Evolutionary conservation across 805 yeast species (phyloP).

Genomic region (Candida coquimbonensis): DNA sequence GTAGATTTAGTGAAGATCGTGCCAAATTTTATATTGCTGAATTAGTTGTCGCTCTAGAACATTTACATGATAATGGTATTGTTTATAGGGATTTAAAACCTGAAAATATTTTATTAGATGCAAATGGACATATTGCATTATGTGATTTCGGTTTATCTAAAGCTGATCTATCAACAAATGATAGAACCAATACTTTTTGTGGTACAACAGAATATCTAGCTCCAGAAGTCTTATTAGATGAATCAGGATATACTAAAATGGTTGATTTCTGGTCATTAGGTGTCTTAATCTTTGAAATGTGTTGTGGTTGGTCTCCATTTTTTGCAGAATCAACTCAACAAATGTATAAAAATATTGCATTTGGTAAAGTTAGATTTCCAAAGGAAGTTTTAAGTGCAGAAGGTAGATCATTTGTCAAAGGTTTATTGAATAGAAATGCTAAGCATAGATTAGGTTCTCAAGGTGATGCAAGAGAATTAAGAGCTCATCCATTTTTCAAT

Average conservation of each 20-base stretch:
- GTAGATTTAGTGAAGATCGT: slow-evolving; percentile 85
- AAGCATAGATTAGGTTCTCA: slow-evolving; percentile 88
- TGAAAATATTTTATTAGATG: slow-evolving; percentile 90
- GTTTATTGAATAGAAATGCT: slow-evolving; percentile 90
- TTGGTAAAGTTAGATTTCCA: slow-evolving; percentile 96
- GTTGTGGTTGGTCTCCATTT: slow-evolving; percentile 99
- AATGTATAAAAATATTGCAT: slow-evolving; percentile 98
- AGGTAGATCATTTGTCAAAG: slow-evolving; percentile 94
- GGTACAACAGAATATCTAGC: slow-evolving; percentile 98
- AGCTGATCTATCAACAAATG: slow-evolving; percentile 77
- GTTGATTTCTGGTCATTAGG: slow-evolving; percentile 99
- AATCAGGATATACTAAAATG: slow-evolving; percentile 96
- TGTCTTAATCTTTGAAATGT: slow-evolving; percentile 95
- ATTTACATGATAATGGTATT: slow-evolving; percentile 89
- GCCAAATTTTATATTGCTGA: slow-evolving; percentile 98
- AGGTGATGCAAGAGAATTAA: slow-evolving; percentile 87
- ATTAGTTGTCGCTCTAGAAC: slow-evolving; percentile 86
- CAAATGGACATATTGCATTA: slow-evolving; percentile 93
- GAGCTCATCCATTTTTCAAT: slow-evolving; percentile 85
- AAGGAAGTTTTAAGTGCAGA: slow-evolving; percentile 89
- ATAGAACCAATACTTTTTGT: slow-evolving; percentile 92
- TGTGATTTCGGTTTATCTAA: slow-evolving; percentile 97
- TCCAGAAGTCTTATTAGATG: slow-evolving; percentile 93
- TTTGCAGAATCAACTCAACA: slow-evolving; percentile 97
- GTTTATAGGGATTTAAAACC: slow-evolving; percentile 97